Percentiles rank a stretch among this genome's conserved stretches.
Conservation (phyloP, 495 filamentous ascomycete species). For the Penicillium argentinense region DNA sequence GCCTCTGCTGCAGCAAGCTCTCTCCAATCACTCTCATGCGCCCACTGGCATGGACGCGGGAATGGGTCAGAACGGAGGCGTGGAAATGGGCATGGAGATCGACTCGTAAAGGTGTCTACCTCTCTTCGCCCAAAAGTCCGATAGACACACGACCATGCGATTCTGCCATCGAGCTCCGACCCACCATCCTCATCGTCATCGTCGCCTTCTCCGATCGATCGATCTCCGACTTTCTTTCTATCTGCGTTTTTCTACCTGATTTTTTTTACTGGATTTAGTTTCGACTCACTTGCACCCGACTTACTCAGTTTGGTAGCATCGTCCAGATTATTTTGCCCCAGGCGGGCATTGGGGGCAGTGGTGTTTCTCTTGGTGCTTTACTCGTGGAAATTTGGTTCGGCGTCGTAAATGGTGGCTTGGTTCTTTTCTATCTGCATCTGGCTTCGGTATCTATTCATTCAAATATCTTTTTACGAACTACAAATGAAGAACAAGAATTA, state of each 20-base stretch:
- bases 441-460: slow-evolving; percentile 7
- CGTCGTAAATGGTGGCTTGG: background rate
- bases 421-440: slow-evolving; percentile 3
- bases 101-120: slow-evolving; percentile 25
- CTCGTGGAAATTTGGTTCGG: slow-evolving; percentile 4
- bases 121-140: background rate
- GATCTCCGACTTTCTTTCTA: slow-evolving; percentile 5
- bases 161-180: slow-evolving; percentile 1
- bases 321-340: slow-evolving; percentile 12
- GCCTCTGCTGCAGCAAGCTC: slow-evolving; percentile 37
- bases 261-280: slow-evolving; percentile 24
- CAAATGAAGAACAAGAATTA: slow-evolving; percentile 6
- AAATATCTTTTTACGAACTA: slow-evolving; percentile 6
- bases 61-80: slow-evolving; percentile 43
- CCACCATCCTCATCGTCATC: background rate
- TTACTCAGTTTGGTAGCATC: slow-evolving; percentile 18
- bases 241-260: slow-evolving; percentile 4
- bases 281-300: slow-evolving; percentile 17
- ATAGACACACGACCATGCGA: slow-evolving; percentile 28
- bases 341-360: slow-evolving; percentile 12
- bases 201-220: slow-evolving; percentile 4
- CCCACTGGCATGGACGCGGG: slow-evolving; percentile 22
- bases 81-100: slow-evolving; percentile 48
- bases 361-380: slow-evolving; percentile 6
- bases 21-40: slow-evolving; percentile 26